Evolutionary conservation across 2,329 filamentous ascomycete genomes (phyloP), one percentile per base, ranked within the genome.

Genomic region (Fusarium sp.): DNA sequence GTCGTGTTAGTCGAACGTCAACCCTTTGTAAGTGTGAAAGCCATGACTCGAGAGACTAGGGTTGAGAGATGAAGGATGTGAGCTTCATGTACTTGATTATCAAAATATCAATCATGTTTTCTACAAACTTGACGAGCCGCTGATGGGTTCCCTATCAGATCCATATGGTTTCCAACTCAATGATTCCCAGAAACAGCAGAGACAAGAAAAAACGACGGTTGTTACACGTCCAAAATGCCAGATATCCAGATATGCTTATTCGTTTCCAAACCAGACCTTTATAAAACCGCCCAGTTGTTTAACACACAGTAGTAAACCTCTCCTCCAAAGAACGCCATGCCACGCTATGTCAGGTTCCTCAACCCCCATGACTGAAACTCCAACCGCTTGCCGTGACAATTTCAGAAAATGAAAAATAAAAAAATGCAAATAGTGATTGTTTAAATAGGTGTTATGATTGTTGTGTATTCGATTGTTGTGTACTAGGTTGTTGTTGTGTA

Each of bases 301-400:
- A 20, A 4, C 42, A 33, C 59, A 49, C 24, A 64, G 14, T 44
- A 14, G 14, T 8, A 36, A 7, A 7, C 3, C 62, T 44, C 42
- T 3, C 57, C 35, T 14, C 8, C 2, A 22, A 7, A 29, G 11
- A 69, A 74, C 71, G 69, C 71, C 71, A 38, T 62, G 67, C 60
- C 33, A 60, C 62, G 53, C 64, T 69, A 63, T 62, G 33, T 61
- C 62, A 31, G 33, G 61, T 51, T 59, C 16, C 68, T 57, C 27
- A 14, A n/a, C 33, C 38, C 22, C 33, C 31, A 53, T 27, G 27
- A 53, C 49, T 53, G 2, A 31, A 53, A 66, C 51, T 58, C 69
- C 56, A 35, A n/a, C 42, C 42, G 14, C 36, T 49, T 38, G 12
- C 35, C 7, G 35, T 24, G 40, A 33, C 17, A 20, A 46, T 24